Conservation (phyloP, 345 rosid species). For the Laguncularia racemosa region DNA sequence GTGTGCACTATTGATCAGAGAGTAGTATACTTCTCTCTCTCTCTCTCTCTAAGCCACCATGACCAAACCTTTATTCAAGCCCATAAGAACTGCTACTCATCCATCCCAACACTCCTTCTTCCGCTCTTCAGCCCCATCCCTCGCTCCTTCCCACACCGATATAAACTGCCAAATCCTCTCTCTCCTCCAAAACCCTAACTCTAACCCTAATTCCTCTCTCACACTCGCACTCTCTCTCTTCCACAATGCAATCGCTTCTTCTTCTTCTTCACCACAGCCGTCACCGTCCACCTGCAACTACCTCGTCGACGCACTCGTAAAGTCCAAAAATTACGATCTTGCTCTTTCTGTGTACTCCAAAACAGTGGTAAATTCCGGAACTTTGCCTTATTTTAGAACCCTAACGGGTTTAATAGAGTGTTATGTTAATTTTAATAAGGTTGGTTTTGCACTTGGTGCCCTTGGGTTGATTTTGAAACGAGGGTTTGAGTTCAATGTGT, state of each 20-base stretch:
- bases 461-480: constrained; percentile 47
- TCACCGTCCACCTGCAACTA: constrained; percentile 27
- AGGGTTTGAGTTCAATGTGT: constrained; percentile 37
- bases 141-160: constrained; percentile 15
- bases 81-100: too few species aligned
- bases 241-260: constrained; percentile 28
- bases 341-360: constrained; percentile 37
- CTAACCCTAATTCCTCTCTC: constrained; percentile 9
- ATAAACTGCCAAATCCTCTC: constrained; percentile 25
- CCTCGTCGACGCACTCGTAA: constrained; percentile 43
- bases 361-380: constrained; percentile 23
- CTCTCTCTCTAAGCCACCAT: too few species aligned
- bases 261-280: constrained; percentile 10
- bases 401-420: constrained; percentile 50
- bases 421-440: constrained; percentile 28
- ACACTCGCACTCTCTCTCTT: constrained; percentile 34
- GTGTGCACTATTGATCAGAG: too few species aligned
- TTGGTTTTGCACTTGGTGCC: constrained; percentile 35
- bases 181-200: constrained; percentile 30
- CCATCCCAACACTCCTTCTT: too few species aligned
- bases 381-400: constrained; percentile 33
- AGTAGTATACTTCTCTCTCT: too few species aligned
- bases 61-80: too few species aligned
- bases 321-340: constrained; percentile 36
- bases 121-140: constrained; percentile 19